phyloP scores from a whole-genome alignment of 176 grass and related monocot genomes.

The Elymus sibiricus region DNA sequence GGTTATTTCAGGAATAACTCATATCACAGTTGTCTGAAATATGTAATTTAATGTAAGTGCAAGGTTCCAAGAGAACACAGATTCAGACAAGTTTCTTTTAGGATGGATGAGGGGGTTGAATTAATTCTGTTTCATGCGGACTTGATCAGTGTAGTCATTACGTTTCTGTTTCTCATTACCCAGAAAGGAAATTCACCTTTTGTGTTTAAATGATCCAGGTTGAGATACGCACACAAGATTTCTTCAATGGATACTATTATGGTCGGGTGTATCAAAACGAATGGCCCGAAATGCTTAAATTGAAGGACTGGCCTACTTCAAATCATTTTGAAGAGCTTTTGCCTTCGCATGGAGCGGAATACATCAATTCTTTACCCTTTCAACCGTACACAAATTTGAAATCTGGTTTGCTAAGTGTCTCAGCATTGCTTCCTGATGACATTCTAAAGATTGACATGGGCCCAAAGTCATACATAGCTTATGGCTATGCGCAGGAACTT shows the following conservation, averaged over 20 bases:
- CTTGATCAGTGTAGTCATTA: neutral
- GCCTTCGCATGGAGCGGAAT: constrained; percentile 56
- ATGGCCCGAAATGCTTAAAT: constrained; percentile 85
- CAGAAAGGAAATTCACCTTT: constrained; percentile 11
- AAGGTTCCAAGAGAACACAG: neutral
- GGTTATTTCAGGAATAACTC: neutral
- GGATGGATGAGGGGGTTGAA: neutral
- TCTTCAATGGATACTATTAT: constrained; percentile 55
- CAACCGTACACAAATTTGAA: constrained; percentile 73
- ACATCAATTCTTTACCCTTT: constrained; percentile 61
- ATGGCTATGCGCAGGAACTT: constrained; percentile 68
- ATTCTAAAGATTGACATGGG: constrained; percentile 71
- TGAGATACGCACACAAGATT: constrained; percentile 36
- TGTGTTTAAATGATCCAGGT: constrained; percentile 40
- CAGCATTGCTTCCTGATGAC: constrained; percentile 50
- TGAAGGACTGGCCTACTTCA: constrained; percentile 87
- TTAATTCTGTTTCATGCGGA: neutral
- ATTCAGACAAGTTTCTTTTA: neutral
- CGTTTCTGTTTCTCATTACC: neutral
- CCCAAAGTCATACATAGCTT: constrained; percentile 92
- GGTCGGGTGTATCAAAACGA: constrained; percentile 50
- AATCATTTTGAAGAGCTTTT: constrained; percentile 74
- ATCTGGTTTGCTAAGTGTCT: constrained; percentile 60
- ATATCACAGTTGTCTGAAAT: neutral
- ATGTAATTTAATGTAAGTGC: neutral